Evolutionary conservation across 306 rosid genomes (phyloP).

Genomic region (Herpetospermum pedunculosum): DNA sequence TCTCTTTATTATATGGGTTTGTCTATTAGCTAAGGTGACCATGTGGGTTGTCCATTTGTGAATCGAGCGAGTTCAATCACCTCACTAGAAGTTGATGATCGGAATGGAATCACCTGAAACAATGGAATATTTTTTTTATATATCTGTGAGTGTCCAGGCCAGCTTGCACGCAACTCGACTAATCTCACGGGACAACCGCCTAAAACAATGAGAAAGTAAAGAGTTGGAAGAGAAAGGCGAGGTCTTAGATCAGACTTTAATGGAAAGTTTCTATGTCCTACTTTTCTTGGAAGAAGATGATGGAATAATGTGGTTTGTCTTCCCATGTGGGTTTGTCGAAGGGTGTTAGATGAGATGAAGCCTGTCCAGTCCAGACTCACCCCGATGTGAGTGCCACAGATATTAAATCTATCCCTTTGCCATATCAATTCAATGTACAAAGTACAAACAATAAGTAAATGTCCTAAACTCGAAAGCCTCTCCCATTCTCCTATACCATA

Average conservation of each 20-base stretch:
- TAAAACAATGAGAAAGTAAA: not conserved
- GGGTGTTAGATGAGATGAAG: not conserved
- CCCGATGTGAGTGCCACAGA: not conserved
- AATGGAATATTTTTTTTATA: no score
- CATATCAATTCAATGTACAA: slow-evolving; percentile 1
- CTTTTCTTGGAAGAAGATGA: slow-evolving; percentile 3
- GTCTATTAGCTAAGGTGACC: slow-evolving; percentile 1
- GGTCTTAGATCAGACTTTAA: not conserved
- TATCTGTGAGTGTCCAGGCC: no score
- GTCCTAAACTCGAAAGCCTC: not conserved
- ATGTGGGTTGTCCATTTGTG: slow-evolving; percentile 8
- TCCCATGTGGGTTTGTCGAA: slow-evolving; percentile 25
- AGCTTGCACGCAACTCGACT: no score
- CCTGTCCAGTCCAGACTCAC: slow-evolving; percentile 7
- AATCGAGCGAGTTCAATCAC: not conserved
- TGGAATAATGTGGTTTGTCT: slow-evolving; percentile 13
- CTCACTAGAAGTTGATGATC: slow-evolving; percentile 2
- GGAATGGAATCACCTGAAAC: no score
- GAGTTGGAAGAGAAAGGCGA: not conserved
- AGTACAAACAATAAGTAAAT: not conserved
- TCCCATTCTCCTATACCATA: not conserved
- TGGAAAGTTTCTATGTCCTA: slow-evolving; percentile 7
- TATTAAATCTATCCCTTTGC: not conserved
- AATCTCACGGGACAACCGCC: no score
- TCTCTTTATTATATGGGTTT: not conserved